Base-by-base conservation (phyloP, 805 yeast genomes). In the Candida sakaeoensis region DNA sequence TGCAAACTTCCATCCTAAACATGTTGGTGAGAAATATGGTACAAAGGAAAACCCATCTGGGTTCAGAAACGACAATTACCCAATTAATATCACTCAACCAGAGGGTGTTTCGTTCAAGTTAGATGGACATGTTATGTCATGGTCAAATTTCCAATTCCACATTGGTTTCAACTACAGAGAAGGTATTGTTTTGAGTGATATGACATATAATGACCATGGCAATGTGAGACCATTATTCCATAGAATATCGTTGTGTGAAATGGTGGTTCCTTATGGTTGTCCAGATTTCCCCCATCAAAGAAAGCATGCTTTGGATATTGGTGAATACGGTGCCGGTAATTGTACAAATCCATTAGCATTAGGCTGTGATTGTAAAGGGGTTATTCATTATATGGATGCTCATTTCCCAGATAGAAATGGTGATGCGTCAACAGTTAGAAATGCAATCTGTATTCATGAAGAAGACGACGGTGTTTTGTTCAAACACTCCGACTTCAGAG, bases 351-450 rank as follows among this genome's bases (percentile, higher is more conserved):
- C 90, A 24, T 71, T 85, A 48, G 66, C 83, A 15, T 72, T 84
- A 40, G 91, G 91, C 30, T 85, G 93, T 60, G 93, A 85, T 61
- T 85, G 93, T 69, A 84, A 85, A 61, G 93, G 93, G 58, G 87
- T 79, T 33, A 85, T 85, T 52, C 90, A 85, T 60, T 85, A 85
- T 65, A 58, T 85, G 62, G 90, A 85, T 62, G 90, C 86, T n/a
- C 80, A 78, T 60, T 81, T 82, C 56, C 72, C 81, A 24, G 79
- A 78, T 61, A 75, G 79, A 60, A 60, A 68, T 8, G 93, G 93
- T 57, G 80, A 75, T 16, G 80, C 88, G 43, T 67, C 79, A 49
- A 79, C 87, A 24, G 72, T 83, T 44, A 82, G 80, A 63, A 82
- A 85, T 51, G 91, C 90, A 12, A 74, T 85, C 45, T 85, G 93